These are phyloP conservation scores for Podospora bellae-mahoneyi DNA, from an alignment of 495 filamentous ascomycete species.

Conservation along the genomic window DNA sequence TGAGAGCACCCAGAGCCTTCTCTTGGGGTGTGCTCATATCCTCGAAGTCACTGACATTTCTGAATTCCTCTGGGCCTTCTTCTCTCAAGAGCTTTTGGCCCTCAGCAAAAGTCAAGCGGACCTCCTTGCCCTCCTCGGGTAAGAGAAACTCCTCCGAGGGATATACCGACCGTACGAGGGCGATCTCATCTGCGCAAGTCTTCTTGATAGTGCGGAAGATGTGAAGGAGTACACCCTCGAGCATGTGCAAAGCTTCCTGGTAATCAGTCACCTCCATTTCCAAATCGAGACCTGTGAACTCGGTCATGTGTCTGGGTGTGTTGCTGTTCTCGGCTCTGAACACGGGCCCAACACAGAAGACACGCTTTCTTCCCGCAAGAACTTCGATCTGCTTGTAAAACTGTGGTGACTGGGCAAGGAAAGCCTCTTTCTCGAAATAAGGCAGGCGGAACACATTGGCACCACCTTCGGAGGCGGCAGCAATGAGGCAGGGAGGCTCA, in stretches of 20 bases:
- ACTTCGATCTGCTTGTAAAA: constrained; percentile 97
- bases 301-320: constrained; percentile 93
- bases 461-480: constrained; percentile 88
- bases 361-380: constrained; percentile 82
- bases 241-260: constrained; percentile 74
- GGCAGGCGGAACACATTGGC: constrained; percentile 88
- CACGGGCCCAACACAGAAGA: constrained; percentile 83
- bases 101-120: constrained; percentile 81
- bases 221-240: constrained; percentile 81
- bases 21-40: constrained; percentile 82
- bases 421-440: constrained; percentile 85
- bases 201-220: constrained; percentile 75
- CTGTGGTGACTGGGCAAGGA: constrained; percentile 65
- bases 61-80: constrained; percentile 62
- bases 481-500: constrained; percentile 84
- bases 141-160: constrained; percentile 54
- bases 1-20: constrained; percentile 74
- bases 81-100: constrained; percentile 77
- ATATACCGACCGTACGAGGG: constrained; percentile 61
- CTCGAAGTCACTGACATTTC: constrained; percentile 67
- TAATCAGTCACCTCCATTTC: constrained; percentile 95
- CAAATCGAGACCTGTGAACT: constrained; percentile 95
- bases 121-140: constrained; percentile 65
- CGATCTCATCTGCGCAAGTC: constrained; percentile 69
- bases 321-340: constrained; percentile 97